A percentile compares a stretch with the other conserved stretches of the same genome.
phyloP scores from a whole-genome alignment of 768 basidiomycete species.

The Gelatoporia subvermispora region DNA sequence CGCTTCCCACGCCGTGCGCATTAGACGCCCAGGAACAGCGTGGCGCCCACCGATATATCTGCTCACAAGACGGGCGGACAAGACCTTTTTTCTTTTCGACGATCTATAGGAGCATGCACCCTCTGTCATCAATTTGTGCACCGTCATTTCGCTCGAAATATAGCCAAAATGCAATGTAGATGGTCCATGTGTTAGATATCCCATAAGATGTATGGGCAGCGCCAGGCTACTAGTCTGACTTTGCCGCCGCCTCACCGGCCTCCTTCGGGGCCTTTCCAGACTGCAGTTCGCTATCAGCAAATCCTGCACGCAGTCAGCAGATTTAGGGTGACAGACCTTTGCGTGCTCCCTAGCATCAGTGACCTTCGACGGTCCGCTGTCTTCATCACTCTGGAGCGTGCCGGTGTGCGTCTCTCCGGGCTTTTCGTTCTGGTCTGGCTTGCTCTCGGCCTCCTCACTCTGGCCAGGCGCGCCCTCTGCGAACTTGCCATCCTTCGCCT shows the following conservation, averaged over 20 bases:
- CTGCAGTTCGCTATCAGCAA: conserved; percentile 2
- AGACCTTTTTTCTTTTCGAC: too few relatives aligned
- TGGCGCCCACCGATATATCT: too few relatives aligned
- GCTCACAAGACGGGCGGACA: too few relatives aligned
- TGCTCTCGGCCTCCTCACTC: conserved; percentile 17
- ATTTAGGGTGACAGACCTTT: conserved; percentile 3
- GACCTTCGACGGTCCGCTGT: conserved; percentile 12
- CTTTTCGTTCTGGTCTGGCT: conserved; percentile 19
- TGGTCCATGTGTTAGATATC: conserved; percentile 1
- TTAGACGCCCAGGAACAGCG: too few relatives aligned
- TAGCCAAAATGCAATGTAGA: neutral
- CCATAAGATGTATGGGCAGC: neutral
- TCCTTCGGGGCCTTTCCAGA: conserved; percentile 15
- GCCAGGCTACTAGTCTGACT: neutral
- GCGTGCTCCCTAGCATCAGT: conserved; percentile 13
- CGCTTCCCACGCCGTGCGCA: too few relatives aligned
- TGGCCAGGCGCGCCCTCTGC: conserved; percentile 16
- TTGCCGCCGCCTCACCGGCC: conserved; percentile 7
- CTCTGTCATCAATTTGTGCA: too few relatives aligned
- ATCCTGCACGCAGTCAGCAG: neutral
- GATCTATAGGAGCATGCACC: too few relatives aligned
- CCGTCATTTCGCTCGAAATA: too few relatives aligned
- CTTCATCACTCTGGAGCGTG: conserved; percentile 14
- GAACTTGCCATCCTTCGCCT: conserved; percentile 8
- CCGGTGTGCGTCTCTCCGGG: conserved; percentile 12